Conservation (phyloP, 139 green algal species). For the Chlamydomonas eustigma region DNA sequence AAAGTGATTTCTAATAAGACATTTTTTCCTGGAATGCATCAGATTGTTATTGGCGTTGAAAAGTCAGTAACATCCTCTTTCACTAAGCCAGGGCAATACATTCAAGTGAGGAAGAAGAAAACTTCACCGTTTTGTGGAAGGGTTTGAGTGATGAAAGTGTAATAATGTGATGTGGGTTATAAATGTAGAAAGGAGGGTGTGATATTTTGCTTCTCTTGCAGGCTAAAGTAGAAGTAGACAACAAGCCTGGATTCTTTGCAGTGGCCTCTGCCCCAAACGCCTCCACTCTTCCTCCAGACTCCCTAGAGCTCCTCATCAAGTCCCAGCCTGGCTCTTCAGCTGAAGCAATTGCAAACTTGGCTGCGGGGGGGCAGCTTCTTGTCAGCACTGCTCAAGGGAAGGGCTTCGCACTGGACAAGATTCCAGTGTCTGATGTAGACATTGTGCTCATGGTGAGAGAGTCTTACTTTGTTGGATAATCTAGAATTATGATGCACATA, state of each 20-base stretch:
- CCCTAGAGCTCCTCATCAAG: conserved; percentile 71
- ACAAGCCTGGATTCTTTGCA: conserved; percentile 82
- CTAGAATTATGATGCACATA: no score
- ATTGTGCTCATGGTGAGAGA: conserved; percentile 8
- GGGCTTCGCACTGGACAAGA: conserved; percentile 80
- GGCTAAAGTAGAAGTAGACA: conserved; percentile 55
- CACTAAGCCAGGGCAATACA: conserved; percentile 80
- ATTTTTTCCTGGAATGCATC: conserved; percentile 34
- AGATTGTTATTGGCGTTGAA: conserved; percentile 60
- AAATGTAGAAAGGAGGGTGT: no score
- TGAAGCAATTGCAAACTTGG: conserved; percentile 42
- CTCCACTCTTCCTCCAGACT: conserved; percentile 32
- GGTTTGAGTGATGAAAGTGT: no score
- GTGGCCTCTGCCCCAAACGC: conserved; percentile 76
- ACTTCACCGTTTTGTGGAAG: no score
- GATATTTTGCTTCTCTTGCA: conserved; percentile 15
- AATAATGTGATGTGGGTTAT: no score
- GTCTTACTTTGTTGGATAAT: no score
- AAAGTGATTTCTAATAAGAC: conserved; percentile 21
- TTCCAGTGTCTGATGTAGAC: conserved; percentile 43
- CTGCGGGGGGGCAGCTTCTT: conserved; percentile 29
- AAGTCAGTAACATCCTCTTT: conserved; percentile 48
- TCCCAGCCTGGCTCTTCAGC: conserved; percentile 50
- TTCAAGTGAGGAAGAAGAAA: conserved; percentile 80
- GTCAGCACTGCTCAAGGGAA: conserved; percentile 56